These are phyloP conservation scores for Echinochloa phyllopogon DNA, from an alignment of 176 grass and related monocot species.

Conservation along the genomic window DNA sequence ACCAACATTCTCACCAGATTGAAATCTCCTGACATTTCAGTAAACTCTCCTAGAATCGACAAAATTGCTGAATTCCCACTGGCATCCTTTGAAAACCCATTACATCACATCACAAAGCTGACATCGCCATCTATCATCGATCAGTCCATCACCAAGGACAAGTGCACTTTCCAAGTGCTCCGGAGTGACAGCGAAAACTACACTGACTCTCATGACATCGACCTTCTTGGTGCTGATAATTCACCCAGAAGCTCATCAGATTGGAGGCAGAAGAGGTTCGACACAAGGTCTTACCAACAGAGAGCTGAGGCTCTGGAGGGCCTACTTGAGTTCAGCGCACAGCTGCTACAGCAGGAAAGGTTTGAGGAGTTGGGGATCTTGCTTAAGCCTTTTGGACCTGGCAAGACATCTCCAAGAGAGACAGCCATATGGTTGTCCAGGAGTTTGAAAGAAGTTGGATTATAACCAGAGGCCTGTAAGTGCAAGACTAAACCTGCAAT, in stretches of 20 bases:
- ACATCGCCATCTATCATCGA: slow-evolving; percentile 37
- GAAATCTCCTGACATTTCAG: slow-evolving; percentile 88
- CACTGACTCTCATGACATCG: slow-evolving; percentile 8
- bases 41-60: slow-evolving; percentile 88
- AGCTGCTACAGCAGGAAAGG: slow-evolving; percentile 82
- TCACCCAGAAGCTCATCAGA: slow-evolving; percentile 62
- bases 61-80: slow-evolving; percentile 84
- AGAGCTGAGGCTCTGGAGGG: slow-evolving; percentile 89
- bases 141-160: slow-evolving; percentile 92
- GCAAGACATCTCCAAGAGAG: slow-evolving; percentile 88
- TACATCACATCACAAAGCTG: slow-evolving; percentile 41
- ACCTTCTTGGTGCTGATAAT: slow-evolving; percentile 42
- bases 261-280: slow-evolving; percentile 69
- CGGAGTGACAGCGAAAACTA: slow-evolving; percentile 44
- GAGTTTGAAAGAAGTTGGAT: slow-evolving; percentile 76
- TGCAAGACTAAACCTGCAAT: slow-evolving; percentile 23
- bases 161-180: slow-evolving; percentile 85
- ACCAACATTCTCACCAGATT: slow-evolving; percentile 46
- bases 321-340: slow-evolving; percentile 95
- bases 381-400: slow-evolving; percentile 84
- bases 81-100: slow-evolving; percentile 60
- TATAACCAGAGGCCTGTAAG: slow-evolving; percentile 39
- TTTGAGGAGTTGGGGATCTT: slow-evolving; percentile 83
- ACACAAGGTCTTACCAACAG: slow-evolving; percentile 79
- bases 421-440: slow-evolving; percentile 94